Base-by-base conservation (phyloP, 2,329 filamentous ascomycete species). In the Chaetomium strumarium region DNA sequence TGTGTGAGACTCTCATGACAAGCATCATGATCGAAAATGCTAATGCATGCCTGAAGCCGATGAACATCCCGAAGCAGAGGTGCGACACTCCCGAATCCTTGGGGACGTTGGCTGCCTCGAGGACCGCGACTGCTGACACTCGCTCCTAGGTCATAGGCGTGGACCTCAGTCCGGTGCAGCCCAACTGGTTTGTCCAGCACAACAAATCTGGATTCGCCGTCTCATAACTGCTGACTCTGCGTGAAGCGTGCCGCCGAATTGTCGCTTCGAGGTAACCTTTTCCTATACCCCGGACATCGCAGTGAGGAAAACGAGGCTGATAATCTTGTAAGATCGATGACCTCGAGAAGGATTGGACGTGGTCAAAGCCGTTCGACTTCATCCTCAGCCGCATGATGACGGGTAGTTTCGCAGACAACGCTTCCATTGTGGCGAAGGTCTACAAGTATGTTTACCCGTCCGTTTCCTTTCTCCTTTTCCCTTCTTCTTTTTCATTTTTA, bases 321-420 rank as follows among this genome's bases (percentile, higher is more conserved):
- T 11, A 37, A 14, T 5, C 33, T n/a, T 24, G 16, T 13, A 36
- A 55, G 47, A 55, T 60, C 34, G 59, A 61, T 34, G 59, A 61
- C 33, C 40, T 59, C 12, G 58, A 60, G 36, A 55, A 58, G 45
- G 58, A 60, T 1, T 60, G 58, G 58, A 57, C 51, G 1, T 60
- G 55, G 52, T 46, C 56, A 19, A 47, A 57, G 37, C 30, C 44
- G 0, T 60, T 60, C 19, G 57, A 60, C 44, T 56, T 58, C 30
- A 56, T 60, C 38, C 49, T 55, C 36, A 46, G 46, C 19, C 56
- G 58, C 11, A 49, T 56, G 39, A 56, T 56, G 49, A 51, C 43
- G 3, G 55, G 56, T 19, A 52, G 55, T 31, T 57, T 59, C n/a
- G 34, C 44, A 5, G 57, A 60, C 44, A 48, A 20, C 16, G 39